Percentiles rank a stretch among this genome's conserved stretches.
These are phyloP conservation scores for Falciphora oryzae DNA, from an alignment of 2,329 filamentous ascomycete genomes.

Conservation along the genomic window DNA sequence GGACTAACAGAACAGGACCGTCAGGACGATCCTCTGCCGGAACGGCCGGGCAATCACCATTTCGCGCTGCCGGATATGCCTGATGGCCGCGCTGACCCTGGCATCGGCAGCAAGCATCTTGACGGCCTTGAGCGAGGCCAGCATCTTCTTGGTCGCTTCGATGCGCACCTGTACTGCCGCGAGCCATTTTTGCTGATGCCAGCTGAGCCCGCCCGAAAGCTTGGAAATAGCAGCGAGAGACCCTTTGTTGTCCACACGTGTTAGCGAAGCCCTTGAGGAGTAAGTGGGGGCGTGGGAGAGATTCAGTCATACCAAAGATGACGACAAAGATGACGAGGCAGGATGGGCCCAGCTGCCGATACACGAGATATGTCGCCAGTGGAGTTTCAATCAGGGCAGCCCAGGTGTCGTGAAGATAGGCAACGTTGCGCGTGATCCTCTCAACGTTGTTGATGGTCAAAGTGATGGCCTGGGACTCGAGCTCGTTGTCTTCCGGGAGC, in stretches of 20 bases:
- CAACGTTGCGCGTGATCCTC: conserved; percentile 19
- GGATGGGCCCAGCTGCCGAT: conserved; percentile 15
- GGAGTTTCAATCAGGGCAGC: conserved; percentile 16
- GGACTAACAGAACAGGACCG: neutral
- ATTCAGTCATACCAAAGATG: conserved; percentile 1
- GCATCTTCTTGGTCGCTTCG: conserved; percentile 37
- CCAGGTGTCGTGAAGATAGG: conserved; percentile 23
- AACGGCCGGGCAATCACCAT: neutral
- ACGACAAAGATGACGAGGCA: conserved; percentile 17
- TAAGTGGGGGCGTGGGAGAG: neutral
- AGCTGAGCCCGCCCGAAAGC: neutral
- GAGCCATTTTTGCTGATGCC: conserved; percentile 37
- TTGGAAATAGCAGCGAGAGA: neutral
- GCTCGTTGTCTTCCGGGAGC: conserved; percentile 11
- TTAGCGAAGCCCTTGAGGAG: neutral
- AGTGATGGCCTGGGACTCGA: conserved; percentile 21
- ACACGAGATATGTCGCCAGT: conserved; percentile 17
- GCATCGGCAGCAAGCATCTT: conserved; percentile 31
- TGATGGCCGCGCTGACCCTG: neutral
- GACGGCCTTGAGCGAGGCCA: conserved; percentile 43
- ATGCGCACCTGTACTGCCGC: conserved; percentile 42
- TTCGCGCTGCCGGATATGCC: neutral
- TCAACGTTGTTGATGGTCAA: conserved; percentile 29
- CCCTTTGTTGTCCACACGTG: neutral
- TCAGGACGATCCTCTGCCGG: neutral